Evolutionary conservation across 1,284 basidiomycete genomes (phyloP), one percentile per base, ranked within the genome.

Genomic region (Ustilago hordei): DNA sequence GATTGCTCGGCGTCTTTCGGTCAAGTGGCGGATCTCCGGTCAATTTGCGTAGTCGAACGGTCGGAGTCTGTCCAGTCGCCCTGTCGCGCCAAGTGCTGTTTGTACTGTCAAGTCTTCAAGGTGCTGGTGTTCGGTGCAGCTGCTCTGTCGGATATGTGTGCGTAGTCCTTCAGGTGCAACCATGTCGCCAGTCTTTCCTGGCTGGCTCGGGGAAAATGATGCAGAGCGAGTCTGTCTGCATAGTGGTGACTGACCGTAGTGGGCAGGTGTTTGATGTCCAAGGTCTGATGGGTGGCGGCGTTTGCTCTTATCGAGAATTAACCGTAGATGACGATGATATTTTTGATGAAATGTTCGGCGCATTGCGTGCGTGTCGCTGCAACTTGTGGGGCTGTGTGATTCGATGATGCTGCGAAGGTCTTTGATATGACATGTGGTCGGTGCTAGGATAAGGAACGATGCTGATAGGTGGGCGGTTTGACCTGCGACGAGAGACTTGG

Each of bases 31-130:
- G 52, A 17, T 31, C 19, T 50, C n/a, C 8, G 7, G 7, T 47
- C 23, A 55, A 60, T 52, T 54, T 47, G 59, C 47, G 48, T 45
- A 38, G 59, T 53, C 54, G 45, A 31, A 28, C 56, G 17, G 47
- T n/a, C 39, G 41, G 7, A 52, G 55, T 60, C 55, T 41, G 50
- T 60, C 47, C 32, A 54, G 32, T 61, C 52, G 52, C 36, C 50
- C 35, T 48, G 53, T 38, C 34, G 58, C 15, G 43, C n/a, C 9
- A 19, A 11, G 11, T 45, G 7, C 7, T 19, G 43, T 19, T 19
- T 4, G 43, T 45, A 17, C 43, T n/a, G n/a, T 11, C 19, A 8
- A n/a, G n/a, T 1, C 8, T n/a, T 19, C 19, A 17, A 23, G 43
- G 11, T 19, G 19, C 43, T 45, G 17, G 3, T 28, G 6, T 19